phyloP scores from a whole-genome alignment of 2,329 filamentous ascomycete genomes.

The Chaetomiaceae sp. region DNA sequence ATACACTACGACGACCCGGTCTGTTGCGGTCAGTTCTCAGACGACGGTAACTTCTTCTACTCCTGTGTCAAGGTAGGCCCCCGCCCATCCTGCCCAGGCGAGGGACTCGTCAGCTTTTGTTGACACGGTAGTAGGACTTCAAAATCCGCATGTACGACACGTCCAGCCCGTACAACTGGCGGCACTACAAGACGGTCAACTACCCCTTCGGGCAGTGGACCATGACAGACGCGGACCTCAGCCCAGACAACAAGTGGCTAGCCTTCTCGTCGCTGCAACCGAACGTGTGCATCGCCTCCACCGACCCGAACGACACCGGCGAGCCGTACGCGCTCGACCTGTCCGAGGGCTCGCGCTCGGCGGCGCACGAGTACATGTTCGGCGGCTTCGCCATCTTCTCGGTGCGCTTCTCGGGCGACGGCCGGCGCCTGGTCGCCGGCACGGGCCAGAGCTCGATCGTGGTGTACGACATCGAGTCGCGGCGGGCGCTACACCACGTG shows the following conservation, averaged over 20 bases:
- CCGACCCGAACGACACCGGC: slow-evolving; percentile 73
- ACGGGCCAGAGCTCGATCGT: slow-evolving; percentile 74
- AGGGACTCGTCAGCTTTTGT: not conserved
- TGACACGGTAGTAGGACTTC: slow-evolving; percentile 58
- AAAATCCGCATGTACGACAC: slow-evolving; percentile 96
- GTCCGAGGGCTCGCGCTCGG: slow-evolving; percentile 35
- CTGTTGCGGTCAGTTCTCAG: slow-evolving; percentile 93
- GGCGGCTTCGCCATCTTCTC: slow-evolving; percentile 70
- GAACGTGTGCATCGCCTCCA: slow-evolving; percentile 77
- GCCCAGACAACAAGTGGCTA: slow-evolving; percentile 84
- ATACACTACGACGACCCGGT: slow-evolving; percentile 81
- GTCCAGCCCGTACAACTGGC: slow-evolving; percentile 90
- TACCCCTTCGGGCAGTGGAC: slow-evolving; percentile 93
- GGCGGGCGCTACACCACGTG: slow-evolving; percentile 66
- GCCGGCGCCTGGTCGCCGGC: slow-evolving; percentile 82
- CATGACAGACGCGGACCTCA: slow-evolving; percentile 85
- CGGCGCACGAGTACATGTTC: slow-evolving; percentile 23
- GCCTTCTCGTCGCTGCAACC: slow-evolving; percentile 87
- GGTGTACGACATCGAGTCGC: slow-evolving; percentile 86
- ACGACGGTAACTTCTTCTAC: slow-evolving; percentile 94
- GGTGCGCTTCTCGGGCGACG: slow-evolving; percentile 86
- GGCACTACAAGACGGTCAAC: slow-evolving; percentile 82
- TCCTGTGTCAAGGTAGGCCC: slow-evolving; percentile 19
- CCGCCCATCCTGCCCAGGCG: too few relatives aligned
- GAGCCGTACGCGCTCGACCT: slow-evolving; percentile 79